phyloP scores from a whole-genome alignment of 768 basidiomycete species.

The Chlorophyllum brunneum region DNA sequence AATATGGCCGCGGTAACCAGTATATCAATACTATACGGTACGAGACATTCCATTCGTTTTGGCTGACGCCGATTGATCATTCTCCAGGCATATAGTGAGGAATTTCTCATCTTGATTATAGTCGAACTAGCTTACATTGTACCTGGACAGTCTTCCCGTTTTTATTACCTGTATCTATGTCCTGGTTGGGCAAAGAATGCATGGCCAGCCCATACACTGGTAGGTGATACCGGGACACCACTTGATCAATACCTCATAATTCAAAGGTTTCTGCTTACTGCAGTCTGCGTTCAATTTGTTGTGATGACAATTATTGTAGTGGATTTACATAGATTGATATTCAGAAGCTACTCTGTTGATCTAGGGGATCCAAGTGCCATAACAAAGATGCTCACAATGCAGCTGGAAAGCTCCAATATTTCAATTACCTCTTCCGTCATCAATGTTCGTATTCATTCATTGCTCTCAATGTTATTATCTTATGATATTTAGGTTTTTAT shows the following conservation, averaged over 20 bases:
- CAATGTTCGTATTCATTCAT: no score
- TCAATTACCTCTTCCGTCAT: neutral
- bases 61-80: neutral
- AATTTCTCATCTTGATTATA: no score
- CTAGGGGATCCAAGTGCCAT: neutral
- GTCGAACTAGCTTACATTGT: no score
- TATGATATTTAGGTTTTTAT: neutral
- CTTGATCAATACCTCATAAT: neutral
- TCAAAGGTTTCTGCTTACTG: neutral
- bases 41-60: no score
- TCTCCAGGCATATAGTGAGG: neutral
- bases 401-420: neutral
- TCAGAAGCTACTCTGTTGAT: neutral
- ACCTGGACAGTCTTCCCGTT: neutral
- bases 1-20: neutral
- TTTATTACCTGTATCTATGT: neutral
- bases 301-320: neutral
- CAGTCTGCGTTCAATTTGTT: neutral
- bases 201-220: neutral
- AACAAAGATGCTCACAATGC: no score
- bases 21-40: conserved; percentile 5
- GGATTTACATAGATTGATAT: neutral
- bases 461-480: no score
- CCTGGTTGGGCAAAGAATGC: neutral
- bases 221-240: neutral